Evolutionary conservation across 768 basidiomycete species (phyloP).

Genomic region (Suillus plorans): DNA sequence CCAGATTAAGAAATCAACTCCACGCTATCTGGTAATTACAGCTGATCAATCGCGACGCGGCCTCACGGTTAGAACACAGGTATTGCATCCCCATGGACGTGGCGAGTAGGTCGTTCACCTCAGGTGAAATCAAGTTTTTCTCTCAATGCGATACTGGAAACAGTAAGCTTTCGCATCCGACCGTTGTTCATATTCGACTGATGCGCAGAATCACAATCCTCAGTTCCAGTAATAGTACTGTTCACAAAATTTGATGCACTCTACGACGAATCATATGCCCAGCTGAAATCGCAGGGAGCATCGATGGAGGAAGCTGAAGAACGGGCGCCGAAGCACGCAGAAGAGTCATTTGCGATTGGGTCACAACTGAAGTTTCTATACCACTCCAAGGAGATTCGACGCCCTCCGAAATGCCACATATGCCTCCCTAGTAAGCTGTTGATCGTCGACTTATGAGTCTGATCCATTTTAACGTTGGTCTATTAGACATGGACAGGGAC

Average conservation of each 20-base stretch:
- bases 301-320: not conserved
- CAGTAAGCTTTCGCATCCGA: not conserved
- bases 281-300: constrained; percentile 12
- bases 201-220: not conserved
- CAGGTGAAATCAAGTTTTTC: not conserved
- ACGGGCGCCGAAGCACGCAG: not conserved
- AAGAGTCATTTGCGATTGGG: not conserved
- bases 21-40: constrained; percentile 39
- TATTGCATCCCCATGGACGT: constrained; percentile 36
- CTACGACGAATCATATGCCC: constrained; percentile 17
- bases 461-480: not conserved
- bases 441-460: not conserved
- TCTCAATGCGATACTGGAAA: not conserved
- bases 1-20: constrained; percentile 26
- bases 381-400: not conserved
- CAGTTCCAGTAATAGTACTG: constrained; percentile 40
- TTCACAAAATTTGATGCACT: constrained; percentile 40
- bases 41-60: not conserved
- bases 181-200: not conserved
- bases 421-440: not conserved
- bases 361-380: not conserved
- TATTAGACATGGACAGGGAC: not conserved
- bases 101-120: not conserved
- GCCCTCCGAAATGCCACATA: not conserved
- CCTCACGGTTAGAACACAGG: constrained; percentile 22